Evolutionary conservation across 2,329 filamentous ascomycete genomes (phyloP), one percentile per base, ranked within the genome.

Genomic region (Colletotrichum orchidophilum): DNA sequence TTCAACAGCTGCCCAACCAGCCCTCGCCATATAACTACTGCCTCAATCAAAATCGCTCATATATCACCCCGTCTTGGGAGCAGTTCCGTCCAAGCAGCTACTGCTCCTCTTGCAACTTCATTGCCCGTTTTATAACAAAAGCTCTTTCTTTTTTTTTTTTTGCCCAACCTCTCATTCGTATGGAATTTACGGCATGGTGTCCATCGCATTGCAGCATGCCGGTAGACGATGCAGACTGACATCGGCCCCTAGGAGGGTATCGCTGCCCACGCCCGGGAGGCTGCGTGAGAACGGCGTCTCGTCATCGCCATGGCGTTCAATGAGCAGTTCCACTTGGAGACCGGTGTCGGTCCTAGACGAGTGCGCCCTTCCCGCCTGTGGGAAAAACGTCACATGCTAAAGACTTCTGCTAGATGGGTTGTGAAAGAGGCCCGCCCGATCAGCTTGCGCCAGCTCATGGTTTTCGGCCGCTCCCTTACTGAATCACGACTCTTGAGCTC

Each of bases 361-460:
- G 90, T 92, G 83, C 75, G 87, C 76, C 35, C 18, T 46, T 71
- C 50, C 71, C 35, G 60, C 55, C n/a, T n/a, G n/a, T n/a, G n/a
- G n/a, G n/a, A n/a, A n/a, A n/a, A n/a, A n/a, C 11, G 35, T 58
- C 69, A 61, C 64, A 76, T 69, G 76, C 65, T 65, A 61, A 64
- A 46, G 65, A 46, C 74, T 66, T 42, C 57, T 70, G 15, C 53
- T 76, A 97, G 95, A 86, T 98, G 95, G 95, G 96, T 98, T 63
- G 92, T 93, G 74, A 94, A 93, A 77, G 94, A 97, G 80, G 95
- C 95, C 59, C 90, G 95, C 63, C 96, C 96, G n/a, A 98, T 99
- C 79, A 97, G 94, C 83, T 85, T 99, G 77, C 93, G 96, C 70
- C 96, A 98, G 83, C 89, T 99, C 77, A 98, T 97, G 84, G 97